A percentile compares a stretch with the other conserved stretches of the same genome.
Conservation (phyloP, 495 filamentous ascomycete genomes). For the Aspergillus affinis region DNA sequence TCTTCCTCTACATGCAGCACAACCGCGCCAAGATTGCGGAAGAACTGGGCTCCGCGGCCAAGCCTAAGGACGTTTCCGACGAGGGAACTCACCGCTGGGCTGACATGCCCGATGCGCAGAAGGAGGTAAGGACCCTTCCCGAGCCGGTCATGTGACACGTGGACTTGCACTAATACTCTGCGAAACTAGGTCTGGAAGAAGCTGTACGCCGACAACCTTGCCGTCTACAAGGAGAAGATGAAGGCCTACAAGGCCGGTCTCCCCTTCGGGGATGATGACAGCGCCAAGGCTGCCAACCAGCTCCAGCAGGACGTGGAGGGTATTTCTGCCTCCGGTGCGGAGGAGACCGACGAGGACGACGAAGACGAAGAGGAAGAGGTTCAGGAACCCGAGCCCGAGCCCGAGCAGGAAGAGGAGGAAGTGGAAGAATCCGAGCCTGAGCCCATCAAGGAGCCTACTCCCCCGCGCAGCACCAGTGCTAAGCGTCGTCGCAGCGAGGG, state of each 20-base stretch:
- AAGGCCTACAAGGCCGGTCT: constrained; percentile 66
- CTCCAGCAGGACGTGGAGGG: constrained; percentile 57
- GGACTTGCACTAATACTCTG: constrained; percentile 13
- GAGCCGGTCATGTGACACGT: not conserved
- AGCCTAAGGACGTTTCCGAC: constrained; percentile 75
- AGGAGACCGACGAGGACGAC: constrained; percentile 39
- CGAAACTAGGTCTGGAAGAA: constrained; percentile 63
- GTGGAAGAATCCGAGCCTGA: constrained; percentile 24
- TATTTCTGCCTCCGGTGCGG: constrained; percentile 44
- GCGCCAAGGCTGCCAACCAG: constrained; percentile 59
- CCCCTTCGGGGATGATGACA: constrained; percentile 47
- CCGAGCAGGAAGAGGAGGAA: constrained; percentile 43
- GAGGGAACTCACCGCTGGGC: constrained; percentile 84
- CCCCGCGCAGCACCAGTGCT: constrained; percentile 39
- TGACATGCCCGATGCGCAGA: constrained; percentile 68
- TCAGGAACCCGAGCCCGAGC: constrained; percentile 28
- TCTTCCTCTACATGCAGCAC: constrained; percentile 88
- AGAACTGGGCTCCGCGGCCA: constrained; percentile 68
- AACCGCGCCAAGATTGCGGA: constrained; percentile 73
- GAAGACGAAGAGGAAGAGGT: constrained; percentile 46
- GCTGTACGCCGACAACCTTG: constrained; percentile 73
- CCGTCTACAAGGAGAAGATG: constrained; percentile 68
- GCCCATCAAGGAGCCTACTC: constrained; percentile 54
- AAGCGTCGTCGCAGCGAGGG: constrained; percentile 48
- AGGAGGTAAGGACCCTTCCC: constrained; percentile 53